Base-by-base conservation (phyloP, 805 yeast genomes). In the Candida piceae region DNA sequence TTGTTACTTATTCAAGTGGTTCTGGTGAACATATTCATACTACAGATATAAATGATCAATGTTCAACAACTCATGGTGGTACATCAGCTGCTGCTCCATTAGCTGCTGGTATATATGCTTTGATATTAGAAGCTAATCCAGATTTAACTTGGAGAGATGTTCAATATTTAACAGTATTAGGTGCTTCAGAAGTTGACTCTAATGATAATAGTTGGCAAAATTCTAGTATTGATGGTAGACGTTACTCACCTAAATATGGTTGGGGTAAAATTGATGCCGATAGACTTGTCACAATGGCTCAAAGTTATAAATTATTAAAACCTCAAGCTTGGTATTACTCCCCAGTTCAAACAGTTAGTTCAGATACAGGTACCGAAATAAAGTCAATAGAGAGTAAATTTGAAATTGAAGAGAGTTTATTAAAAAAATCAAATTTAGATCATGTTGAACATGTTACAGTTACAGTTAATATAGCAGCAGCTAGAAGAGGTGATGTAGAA, bases 1-100 rank as follows among this genome's bases (percentile, higher is more conserved):
- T 83, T 13, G 94, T 86, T 2, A 88, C 97, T 0, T 93, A 88
- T 54, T 81, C 94, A 4, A 85, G 96, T 2, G 97, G 97, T 1
- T 78, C 89, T 3, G 84, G 85, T 24, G 95, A 86, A 54, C 83
- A 78, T 53, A 90, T 93, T 39, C 89, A 84, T 54, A 84, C 97
- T 6, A 84, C 96, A 2, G 95, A 85, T 56, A 71, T 85, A 29
- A 69, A 78, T 34, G 71, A 72, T 6, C 60, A 65, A 47, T 93
- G 98, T 60, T 66, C 94, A 2, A 70, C 70, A 26, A 59, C 49
- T 18, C 98, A 93, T 59, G 96, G 97, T 9, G 98, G 98, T 16
- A 93, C 98, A 0, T 90, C 97, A 16, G 98, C 98, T 0, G 97
- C 98, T 12, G 98, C 98, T 0, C 98, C 98, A 0, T 69, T 93